Conservation (phyloP, 768 basidiomycete genomes). For the Boletus patriciae region DNA sequence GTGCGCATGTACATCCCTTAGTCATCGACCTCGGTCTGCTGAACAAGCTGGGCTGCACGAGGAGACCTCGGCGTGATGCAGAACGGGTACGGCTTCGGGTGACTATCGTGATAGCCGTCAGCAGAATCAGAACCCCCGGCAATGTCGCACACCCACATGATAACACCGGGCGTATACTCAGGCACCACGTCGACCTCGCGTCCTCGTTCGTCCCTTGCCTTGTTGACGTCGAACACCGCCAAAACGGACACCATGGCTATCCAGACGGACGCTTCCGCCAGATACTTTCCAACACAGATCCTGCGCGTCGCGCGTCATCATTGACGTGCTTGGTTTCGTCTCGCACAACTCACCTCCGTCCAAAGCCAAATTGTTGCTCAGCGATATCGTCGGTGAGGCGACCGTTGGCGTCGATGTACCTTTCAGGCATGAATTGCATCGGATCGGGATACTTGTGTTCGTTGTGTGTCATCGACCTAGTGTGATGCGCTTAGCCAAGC, state of each 20-base stretch:
- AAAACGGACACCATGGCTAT: constrained; percentile 29
- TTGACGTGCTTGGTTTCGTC: no score
- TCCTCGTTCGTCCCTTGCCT: constrained; percentile 35
- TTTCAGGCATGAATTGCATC: constrained; percentile 22
- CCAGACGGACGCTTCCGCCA: constrained; percentile 28
- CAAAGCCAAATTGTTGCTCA: constrained; percentile 25
- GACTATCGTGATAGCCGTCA: constrained; percentile 1
- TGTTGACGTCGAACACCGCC: constrained; percentile 27
- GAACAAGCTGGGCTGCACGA: constrained; percentile 12
- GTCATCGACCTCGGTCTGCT: constrained; percentile 9
- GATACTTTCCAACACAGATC: constrained; percentile 29
- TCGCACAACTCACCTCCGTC: constrained; percentile 15
- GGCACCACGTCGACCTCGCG: constrained; percentile 26
- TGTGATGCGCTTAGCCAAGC: background rate
- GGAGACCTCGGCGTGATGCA: constrained; percentile 21
- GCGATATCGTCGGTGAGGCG: constrained; percentile 19
- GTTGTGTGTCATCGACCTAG: constrained; percentile 30
- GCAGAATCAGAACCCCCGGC: background rate
- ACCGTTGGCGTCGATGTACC: constrained; percentile 19
- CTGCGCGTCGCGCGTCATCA: background rate
- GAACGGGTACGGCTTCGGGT: constrained; percentile 21
- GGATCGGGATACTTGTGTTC: constrained; percentile 23
- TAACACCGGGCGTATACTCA: constrained; percentile 27
- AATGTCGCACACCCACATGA: constrained; percentile 21
- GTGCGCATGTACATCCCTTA: background rate